Percentiles rank a stretch among this genome's conserved stretches.
phyloP scores from a whole-genome alignment of 148 eudicot genomes.

The Camellia granthamiana region DNA sequence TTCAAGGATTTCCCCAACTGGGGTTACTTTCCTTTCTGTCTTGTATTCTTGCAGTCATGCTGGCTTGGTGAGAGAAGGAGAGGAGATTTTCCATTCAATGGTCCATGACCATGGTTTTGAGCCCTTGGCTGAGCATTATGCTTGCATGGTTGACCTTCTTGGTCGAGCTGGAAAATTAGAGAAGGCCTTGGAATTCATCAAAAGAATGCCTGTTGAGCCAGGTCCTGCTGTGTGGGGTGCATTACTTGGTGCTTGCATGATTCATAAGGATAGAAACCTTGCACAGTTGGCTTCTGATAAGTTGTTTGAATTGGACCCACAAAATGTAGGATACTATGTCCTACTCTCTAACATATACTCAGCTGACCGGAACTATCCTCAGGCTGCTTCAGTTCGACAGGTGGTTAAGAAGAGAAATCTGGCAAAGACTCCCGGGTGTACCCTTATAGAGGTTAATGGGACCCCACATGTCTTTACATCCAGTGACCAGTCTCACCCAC shows the following conservation, averaged over 20 bases:
- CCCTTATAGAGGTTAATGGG: constrained; percentile 53
- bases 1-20: no score
- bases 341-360: constrained; percentile 60
- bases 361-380: constrained; percentile 42
- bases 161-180: constrained; percentile 43
- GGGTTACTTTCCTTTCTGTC: no score
- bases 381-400: constrained; percentile 47
- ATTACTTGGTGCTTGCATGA: constrained; percentile 69
- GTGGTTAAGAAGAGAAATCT: constrained; percentile 26
- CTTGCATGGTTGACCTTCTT: no score
- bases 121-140: no score
- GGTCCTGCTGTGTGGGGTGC: constrained; percentile 74
- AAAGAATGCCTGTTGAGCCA: constrained; percentile 52
- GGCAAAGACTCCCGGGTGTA: constrained; percentile 60
- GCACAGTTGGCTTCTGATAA: constrained; percentile 59
- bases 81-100: no score
- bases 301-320: constrained; percentile 58
- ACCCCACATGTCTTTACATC: constrained; percentile 56
- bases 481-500: constrained; percentile 55
- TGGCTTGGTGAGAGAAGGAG: no score
- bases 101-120: no score
- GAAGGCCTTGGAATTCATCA: constrained; percentile 55
- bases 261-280: constrained; percentile 52
- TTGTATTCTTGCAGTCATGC: no score
- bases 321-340: constrained; percentile 60